Percentiles rank a stretch among this genome's conserved stretches.
These are phyloP conservation scores for Dichotomocladium elegans DNA, from an alignment of 371 early-diverging fungal species.

Conservation along the genomic window DNA sequence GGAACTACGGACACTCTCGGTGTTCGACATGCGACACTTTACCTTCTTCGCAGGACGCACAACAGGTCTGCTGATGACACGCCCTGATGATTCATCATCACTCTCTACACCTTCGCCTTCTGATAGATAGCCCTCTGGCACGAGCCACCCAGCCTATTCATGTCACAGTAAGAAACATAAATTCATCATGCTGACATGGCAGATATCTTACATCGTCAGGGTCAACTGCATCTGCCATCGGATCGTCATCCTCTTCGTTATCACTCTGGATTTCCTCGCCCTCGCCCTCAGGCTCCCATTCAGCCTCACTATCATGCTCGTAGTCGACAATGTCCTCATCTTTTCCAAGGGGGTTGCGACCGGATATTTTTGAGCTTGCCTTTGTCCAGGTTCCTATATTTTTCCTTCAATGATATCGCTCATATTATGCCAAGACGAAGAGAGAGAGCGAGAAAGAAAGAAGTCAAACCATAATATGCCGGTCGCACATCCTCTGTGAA, in stretches of 20 bases:
- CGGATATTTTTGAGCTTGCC: constrained; percentile 46
- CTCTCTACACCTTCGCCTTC: constrained; percentile 71
- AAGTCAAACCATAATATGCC: constrained; percentile 76
- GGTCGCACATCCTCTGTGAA: constrained; percentile 74
- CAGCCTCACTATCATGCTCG: constrained; percentile 83
- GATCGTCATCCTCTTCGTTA: constrained; percentile 67
- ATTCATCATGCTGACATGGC: not conserved
- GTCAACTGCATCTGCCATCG: constrained; percentile 37
- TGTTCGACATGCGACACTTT: too few relatives aligned
- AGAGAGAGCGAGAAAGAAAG: too few relatives aligned
- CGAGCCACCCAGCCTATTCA: constrained; percentile 62
- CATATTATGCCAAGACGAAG: constrained; percentile 30
- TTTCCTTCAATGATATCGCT: too few relatives aligned
- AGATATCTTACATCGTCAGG: constrained; percentile 30
- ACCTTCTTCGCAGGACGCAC: constrained; percentile 19
- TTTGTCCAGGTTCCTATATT: constrained; percentile 81
- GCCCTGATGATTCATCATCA: constrained; percentile 30
- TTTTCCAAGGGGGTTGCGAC: constrained; percentile 58
- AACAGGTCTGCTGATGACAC: constrained; percentile 1
- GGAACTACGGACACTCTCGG: too few relatives aligned
- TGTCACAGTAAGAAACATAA: not conserved
- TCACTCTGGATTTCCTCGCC: constrained; percentile 84
- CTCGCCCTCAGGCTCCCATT: constrained; percentile 90
- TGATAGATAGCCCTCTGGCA: constrained; percentile 77
- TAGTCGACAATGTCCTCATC: constrained; percentile 72